Base-by-base conservation (phyloP, 2,329 filamentous ascomycete genomes). In the Coleophoma crateriformis region DNA sequence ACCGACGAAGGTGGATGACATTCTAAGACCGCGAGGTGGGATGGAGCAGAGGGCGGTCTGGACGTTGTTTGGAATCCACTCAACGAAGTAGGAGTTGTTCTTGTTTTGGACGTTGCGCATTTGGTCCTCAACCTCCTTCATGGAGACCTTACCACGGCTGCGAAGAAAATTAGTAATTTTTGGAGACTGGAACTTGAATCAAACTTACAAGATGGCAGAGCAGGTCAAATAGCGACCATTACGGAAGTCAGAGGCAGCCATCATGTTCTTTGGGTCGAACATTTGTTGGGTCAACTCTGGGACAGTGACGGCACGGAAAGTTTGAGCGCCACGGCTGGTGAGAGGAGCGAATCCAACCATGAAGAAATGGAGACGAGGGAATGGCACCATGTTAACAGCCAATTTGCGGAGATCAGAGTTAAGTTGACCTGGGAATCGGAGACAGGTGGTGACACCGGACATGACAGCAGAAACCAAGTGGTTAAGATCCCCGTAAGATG, bases 261-360 rank as follows among this genome's bases (percentile, higher is more conserved):
- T 99, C 92, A 99, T 99, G 87, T 99, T 99, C 90, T 97, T 99
- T 68, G 94, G 92, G 81, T 99, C 94, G 81, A 95, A 99, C 90
- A 99, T 97, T 77, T 99, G 94, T 81, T 99, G 94, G 67, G 94
- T 97, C 73, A 99, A 84, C 82, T 99, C 94, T 51, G 94, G 92
- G 55, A 99, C 94, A 68, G 87, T 91, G 73, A 97, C 88, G 61
- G 94, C 92, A 70, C 94, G 94, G 92, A 97, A 99, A 64, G 88
- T 90, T 82, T 95, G 75, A 61, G 92, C 87, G 65, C 85, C 85
- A 73, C 87, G 86, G 76, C 90, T 95, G 72, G 94, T 99, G 68
- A 99, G 84, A 70, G 94, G 94, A 74, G 94, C 92, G 72, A 99
- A 99, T 73, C 94, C 94, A 72, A 99, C 94, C 94, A 99, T 99